A percentile compares a stretch with the other conserved stretches of the same genome.
Conservation (phyloP, 2,329 filamentous ascomycete genomes). For the Bipolaris gigantea region DNA sequence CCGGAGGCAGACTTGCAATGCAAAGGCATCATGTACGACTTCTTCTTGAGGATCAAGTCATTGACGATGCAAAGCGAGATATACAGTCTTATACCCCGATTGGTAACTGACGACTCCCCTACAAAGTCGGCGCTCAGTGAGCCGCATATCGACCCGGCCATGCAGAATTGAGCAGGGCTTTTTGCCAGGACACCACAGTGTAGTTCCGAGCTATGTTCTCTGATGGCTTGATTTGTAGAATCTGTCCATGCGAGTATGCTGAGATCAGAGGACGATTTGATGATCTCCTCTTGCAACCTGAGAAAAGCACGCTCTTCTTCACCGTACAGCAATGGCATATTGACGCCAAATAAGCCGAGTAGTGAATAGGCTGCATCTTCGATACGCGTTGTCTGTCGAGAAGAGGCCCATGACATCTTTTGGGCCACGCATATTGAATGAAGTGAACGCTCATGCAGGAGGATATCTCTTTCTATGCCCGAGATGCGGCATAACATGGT, state of each 20-base stretch:
- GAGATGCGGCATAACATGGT: background rate
- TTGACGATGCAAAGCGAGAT: background rate
- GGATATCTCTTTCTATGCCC: background rate
- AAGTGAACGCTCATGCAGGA: background rate
- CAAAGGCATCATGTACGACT: background rate
- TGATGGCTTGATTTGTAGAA: too few species aligned
- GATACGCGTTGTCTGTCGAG: background rate
- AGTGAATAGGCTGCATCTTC: background rate
- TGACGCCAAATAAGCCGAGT: background rate
- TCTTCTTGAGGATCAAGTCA: background rate
- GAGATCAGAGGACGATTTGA: background rate
- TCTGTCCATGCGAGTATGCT: constrained; percentile 1
- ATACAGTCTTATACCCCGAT: background rate
- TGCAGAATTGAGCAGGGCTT: background rate
- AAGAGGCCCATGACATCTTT: constrained; percentile 3
- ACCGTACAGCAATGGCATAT: background rate
- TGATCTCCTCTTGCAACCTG: constrained; percentile 1
- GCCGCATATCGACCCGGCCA: background rate
- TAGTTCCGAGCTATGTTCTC: background rate
- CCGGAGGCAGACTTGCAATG: background rate
- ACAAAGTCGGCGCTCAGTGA: background rate
- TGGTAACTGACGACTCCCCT: background rate
- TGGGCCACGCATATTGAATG: background rate
- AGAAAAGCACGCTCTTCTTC: background rate
- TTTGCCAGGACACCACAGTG: background rate